Evolutionary conservation across 371 early-diverging fungal genomes (phyloP).

Genomic region (Haplosporangium sp.): DNA sequence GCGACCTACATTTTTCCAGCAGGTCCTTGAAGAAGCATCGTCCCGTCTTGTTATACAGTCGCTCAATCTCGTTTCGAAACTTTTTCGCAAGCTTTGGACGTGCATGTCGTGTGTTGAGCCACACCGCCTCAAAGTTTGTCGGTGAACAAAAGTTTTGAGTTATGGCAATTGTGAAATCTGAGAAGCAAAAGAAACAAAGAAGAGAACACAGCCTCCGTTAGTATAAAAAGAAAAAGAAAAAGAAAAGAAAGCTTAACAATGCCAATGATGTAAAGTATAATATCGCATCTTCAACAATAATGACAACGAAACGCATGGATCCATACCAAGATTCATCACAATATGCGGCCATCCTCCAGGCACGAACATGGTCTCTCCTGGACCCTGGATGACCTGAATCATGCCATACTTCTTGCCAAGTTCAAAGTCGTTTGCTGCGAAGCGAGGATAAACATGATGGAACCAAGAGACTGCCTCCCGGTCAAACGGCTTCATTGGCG

Average conservation of each 20-base stretch:
- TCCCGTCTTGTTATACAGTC: conserved; percentile 53
- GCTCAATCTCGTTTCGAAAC: conserved; percentile 59
- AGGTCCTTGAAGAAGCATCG: conserved; percentile 58
- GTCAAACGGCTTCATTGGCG: conserved; percentile 73
- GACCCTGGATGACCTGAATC: conserved; percentile 79
- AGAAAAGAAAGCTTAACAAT: neutral
- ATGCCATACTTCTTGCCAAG: conserved; percentile 68
- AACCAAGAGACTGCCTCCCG: conserved; percentile 87
- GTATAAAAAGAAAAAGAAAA: neutral
- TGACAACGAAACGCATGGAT: neutral
- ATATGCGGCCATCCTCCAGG: conserved; percentile 90
- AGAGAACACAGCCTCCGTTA: neutral
- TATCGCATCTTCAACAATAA: conserved; percentile 4
- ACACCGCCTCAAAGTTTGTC: conserved; percentile 80
- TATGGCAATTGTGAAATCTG: conserved; percentile 82
- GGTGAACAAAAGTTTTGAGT: conserved; percentile 87
- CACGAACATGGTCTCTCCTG: conserved; percentile 87
- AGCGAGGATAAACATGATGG: conserved; percentile 73
- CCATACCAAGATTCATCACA: conserved; percentile 81
- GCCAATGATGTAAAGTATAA: neutral
- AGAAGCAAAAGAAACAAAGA: neutral
- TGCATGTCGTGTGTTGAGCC: conserved; percentile 72
- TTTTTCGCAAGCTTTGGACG: conserved; percentile 78
- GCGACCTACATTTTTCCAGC: conserved; percentile 59
- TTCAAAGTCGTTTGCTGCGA: conserved; percentile 52